Conservation (phyloP, 2,329 filamentous ascomycete species). For the Capronia epimyces region DNA sequence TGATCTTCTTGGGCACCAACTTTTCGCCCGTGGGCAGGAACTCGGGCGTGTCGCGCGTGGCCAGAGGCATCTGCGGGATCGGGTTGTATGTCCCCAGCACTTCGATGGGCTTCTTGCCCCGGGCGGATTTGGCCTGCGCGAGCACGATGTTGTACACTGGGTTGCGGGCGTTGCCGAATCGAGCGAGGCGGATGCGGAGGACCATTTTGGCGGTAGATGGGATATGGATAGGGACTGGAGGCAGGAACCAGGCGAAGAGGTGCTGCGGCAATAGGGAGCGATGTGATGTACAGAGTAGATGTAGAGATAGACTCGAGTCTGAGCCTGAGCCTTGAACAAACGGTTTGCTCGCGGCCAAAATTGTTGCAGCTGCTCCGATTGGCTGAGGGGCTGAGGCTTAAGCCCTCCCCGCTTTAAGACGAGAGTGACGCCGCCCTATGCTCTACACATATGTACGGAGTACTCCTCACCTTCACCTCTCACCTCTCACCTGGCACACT, state of each 20-base stretch:
- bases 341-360: conserved; percentile 9
- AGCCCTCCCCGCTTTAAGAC: not conserved
- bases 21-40: conserved; percentile 38
- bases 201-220: conserved; percentile 60
- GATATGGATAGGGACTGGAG: not conserved
- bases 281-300: too few relatives aligned
- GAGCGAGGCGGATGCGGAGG: conserved; percentile 84
- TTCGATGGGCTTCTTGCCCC: conserved; percentile 84
- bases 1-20: conserved; percentile 63
- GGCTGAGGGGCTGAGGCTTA: conserved; percentile 4
- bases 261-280: too few relatives aligned
- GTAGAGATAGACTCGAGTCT: too few relatives aligned
- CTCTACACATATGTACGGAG: not conserved
- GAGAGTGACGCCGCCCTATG: not conserved
- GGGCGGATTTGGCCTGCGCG: conserved; percentile 84
- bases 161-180: conserved; percentile 81
- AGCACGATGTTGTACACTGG: conserved; percentile 98
- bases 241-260: too few relatives aligned
- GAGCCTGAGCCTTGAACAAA: too few relatives aligned
- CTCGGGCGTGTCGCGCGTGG: conserved; percentile 19
- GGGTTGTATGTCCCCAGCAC: conserved; percentile 70
- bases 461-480: too few relatives aligned
- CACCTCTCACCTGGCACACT: too few relatives aligned
- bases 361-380: conserved; percentile 16
- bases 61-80: conserved; percentile 48